phyloP scores from a whole-genome alignment of 768 basidiomycete species.

The Aureoboletus auriporus region DNA sequence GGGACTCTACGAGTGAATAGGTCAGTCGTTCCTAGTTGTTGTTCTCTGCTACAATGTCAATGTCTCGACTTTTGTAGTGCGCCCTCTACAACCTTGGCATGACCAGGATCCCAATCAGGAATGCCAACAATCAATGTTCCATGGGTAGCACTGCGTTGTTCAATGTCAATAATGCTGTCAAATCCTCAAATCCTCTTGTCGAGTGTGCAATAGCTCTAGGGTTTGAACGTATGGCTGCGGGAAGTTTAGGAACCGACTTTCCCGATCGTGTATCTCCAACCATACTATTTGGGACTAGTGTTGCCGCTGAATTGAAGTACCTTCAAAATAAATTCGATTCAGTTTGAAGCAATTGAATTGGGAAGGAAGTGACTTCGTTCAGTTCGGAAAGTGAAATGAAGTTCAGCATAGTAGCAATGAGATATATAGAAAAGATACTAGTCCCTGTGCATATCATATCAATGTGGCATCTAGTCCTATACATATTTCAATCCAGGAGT shows the following conservation, averaged over 20 bases:
- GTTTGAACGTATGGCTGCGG: slow-evolving; percentile 81
- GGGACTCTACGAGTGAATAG: slow-evolving; percentile 76
- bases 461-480: no score
- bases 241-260: slow-evolving; percentile 65
- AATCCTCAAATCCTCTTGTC: slow-evolving; percentile 59
- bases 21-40: slow-evolving; percentile 29
- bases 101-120: slow-evolving; percentile 79
- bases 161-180: slow-evolving; percentile 68
- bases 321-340: slow-evolving; percentile 39
- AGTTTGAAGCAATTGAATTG: slow-evolving; percentile 57
- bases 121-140: slow-evolving; percentile 87
- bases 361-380: no score
- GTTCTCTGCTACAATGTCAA: neutral
- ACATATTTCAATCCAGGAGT: no score
- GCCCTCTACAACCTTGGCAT: slow-evolving; percentile 80
- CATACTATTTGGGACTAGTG: slow-evolving; percentile 37
- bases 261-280: slow-evolving; percentile 50
- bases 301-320: no score
- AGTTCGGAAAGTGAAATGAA: no score
- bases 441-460: no score
- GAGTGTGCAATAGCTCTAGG: slow-evolving; percentile 81
- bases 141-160: slow-evolving; percentile 78
- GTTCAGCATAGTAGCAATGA: no score
- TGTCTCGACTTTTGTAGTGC: slow-evolving; percentile 39
- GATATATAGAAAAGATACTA: no score